Evolutionary conservation across 208 protist genomes (phyloP), one percentile per base, ranked within the genome.

Genomic region (Trypanosoma brucei): DNA sequence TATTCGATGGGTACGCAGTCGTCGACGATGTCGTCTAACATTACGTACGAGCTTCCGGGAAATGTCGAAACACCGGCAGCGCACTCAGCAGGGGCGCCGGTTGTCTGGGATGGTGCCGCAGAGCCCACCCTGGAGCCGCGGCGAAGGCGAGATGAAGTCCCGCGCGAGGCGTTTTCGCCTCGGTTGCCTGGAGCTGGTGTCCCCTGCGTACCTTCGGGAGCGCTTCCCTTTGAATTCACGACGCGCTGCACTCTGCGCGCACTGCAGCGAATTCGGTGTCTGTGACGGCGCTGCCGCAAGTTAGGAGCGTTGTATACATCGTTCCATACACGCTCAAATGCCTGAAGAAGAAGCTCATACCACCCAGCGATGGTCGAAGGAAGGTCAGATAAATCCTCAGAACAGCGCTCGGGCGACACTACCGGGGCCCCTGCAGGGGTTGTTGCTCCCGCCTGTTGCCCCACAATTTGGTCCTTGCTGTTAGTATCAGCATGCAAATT

Each of bases 1-100:
- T 75, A 78, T 53, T 94, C 88, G 46, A 84, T 76, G 3, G 88
- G 88, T 49, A 88, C 74, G 52, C 51, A 59, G 56, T 84, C 82
- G 59, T 87, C 76, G 7, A 94, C 56, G 0, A 77, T 54, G 0
- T 76, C 44, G 2, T 74, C 67, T 0, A 62, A 50, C 3, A 72
- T 59, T 14, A 73, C 61, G 57, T 86, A 92, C 11, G 66, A 42
- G 39, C 59, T 68, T 0, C 79, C 79, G 3, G 79, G 66, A 49
- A 84, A 86, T 40, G 4, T 64, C 55, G 40, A 52, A 35, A 38
- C 39, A 40, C 37, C 34, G 1, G 1, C 14, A 11, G 37, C 54
- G 22, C 59, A 34, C 3, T 30, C 62, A 22, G 31, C 56, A 40
- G 59, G 35, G 62, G 38, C 9, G 38, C 1, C 40, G 30, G 44